Evolutionary conservation across 257 asterid species (phyloP).

Genomic region (Plantago elongata): DNA sequence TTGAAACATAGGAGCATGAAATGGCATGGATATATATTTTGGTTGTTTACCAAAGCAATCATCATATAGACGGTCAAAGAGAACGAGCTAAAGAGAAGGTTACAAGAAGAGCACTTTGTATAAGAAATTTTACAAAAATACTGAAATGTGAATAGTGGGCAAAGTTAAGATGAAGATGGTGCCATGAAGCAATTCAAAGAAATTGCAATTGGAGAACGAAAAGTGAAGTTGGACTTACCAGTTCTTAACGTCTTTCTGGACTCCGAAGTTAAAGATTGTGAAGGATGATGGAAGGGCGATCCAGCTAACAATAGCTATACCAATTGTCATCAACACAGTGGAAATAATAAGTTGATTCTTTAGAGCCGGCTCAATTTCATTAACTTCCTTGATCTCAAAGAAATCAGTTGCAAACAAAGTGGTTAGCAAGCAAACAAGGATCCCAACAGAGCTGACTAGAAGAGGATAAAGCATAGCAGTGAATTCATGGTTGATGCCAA

Average conservation of each 20-base stretch:
- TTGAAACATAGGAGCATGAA: not conserved
- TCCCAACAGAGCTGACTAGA: slow-evolving; percentile 46
- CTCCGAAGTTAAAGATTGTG: slow-evolving; percentile 47
- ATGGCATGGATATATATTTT: not conserved
- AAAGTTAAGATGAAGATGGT: not conserved
- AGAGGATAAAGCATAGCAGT: slow-evolving; percentile 54
- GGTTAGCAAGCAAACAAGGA: slow-evolving; percentile 46
- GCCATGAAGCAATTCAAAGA: not conserved
- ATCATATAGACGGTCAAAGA: not conserved
- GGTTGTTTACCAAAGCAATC: not conserved
- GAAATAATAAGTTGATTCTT: slow-evolving; percentile 57
- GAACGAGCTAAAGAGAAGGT: too few species aligned
- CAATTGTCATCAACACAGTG: slow-evolving; percentile 45
- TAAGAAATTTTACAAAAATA: too few species aligned
- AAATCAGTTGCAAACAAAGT: slow-evolving; percentile 47
- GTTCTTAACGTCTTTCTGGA: slow-evolving; percentile 36
- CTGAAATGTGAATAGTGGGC: too few species aligned
- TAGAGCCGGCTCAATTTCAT: slow-evolving; percentile 49
- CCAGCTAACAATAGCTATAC: slow-evolving; percentile 43
- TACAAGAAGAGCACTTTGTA: too few species aligned
- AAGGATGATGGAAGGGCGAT: slow-evolving; percentile 43
- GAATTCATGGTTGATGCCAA: slow-evolving; percentile 43
- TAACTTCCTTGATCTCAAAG: slow-evolving; percentile 38
- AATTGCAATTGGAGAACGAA: not conserved
- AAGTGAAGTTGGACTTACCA: slow-evolving; percentile 30